Base-by-base conservation (phyloP, 2,329 filamentous ascomycete genomes). In the Falciphora oryzae region DNA sequence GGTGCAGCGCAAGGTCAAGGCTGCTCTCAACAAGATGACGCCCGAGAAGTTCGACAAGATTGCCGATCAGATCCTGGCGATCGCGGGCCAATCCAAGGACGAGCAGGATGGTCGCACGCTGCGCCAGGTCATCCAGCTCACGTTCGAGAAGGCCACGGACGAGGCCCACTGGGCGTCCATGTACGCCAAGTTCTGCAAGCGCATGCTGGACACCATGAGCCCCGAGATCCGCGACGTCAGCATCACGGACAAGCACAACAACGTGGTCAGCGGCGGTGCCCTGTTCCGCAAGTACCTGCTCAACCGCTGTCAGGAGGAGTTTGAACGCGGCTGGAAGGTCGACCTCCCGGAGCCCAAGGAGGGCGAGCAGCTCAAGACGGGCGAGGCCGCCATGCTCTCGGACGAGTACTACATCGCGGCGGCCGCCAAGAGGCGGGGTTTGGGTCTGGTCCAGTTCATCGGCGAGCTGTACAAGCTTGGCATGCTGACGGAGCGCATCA, bases 1-100 rank as follows among this genome's bases (percentile, higher is more conserved):
- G 82, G 95, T 99, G 65, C 95, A 99, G 81, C 89, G 94, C 71
- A 99, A 99, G 88, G 95, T 99, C 76, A 99, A 99, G 88, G 90
- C 93, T 68, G 91, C 91, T 67, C 83, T 99, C 72, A 99, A 99
- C 88, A 99, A 99, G 89, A 98, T 99, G 95, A 98, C 95, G 0
- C 95, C 95, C 0, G 95, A 99, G 80, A 99, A 98, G 75, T 99
- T 99, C 72, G 93, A 97, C 75, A 93, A 89, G 80, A 97, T 99
- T 70, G 87, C 95, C 8, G 91, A 93, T 67, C 93, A 97, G 76
- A 97, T 99, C 67, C 85, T 99, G 64, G 84, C 88, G 64, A 99
- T 99, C 75, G 93, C 94, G 32, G 90, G 87, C 28, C 95, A 99
- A 76, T 98, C 94, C 64, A 97, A 97, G 84, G 90, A 96, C 71